Evolutionary conservation across 768 basidiomycete species (phyloP).

Genomic region (Tulasnella sp.): DNA sequence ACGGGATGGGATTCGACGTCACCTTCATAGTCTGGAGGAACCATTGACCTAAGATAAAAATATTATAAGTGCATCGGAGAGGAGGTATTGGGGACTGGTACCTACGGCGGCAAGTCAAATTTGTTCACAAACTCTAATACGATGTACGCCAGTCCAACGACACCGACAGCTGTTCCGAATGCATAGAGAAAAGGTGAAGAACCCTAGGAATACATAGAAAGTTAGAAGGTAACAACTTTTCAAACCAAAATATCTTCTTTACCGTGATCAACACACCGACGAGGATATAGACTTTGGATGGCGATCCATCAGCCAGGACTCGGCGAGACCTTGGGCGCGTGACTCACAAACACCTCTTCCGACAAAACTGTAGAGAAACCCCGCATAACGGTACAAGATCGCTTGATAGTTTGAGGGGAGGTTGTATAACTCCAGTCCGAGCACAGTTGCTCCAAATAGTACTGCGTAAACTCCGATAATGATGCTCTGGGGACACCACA

Average conservation of each 20-base stretch:
- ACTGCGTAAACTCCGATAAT: conserved; percentile 27
- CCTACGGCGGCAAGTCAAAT: conserved; percentile 26
- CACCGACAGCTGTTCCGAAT: conserved; percentile 24
- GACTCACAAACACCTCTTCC: conserved; percentile 28
- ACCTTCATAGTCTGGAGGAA: not conserved
- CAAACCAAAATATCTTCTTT: not conserved
- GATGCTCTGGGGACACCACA: conserved; percentile 17
- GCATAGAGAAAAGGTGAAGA: conserved; percentile 26
- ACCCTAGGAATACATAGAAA: not conserved
- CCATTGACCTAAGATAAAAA: conserved; percentile 1
- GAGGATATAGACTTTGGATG: conserved; percentile 9
- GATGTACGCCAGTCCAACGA: conserved; percentile 24
- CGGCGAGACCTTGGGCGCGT: not conserved
- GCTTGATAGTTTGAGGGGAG: conserved; percentile 25
- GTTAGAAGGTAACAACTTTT: not conserved
- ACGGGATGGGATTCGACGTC: conserved; percentile 2
- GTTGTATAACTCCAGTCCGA: conserved; percentile 24
- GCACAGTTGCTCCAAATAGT: conserved; percentile 23
- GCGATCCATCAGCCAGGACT: not conserved
- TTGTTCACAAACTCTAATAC: conserved; percentile 24
- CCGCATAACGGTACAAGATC: conserved; percentile 25
- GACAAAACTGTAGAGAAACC: conserved; percentile 26
- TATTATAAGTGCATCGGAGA: not conserved
- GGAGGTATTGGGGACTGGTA: not conserved
- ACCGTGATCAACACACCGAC: conserved; percentile 5